phyloP scores from a whole-genome alignment of 345 rosid species.

The Corymbia maculata region DNA sequence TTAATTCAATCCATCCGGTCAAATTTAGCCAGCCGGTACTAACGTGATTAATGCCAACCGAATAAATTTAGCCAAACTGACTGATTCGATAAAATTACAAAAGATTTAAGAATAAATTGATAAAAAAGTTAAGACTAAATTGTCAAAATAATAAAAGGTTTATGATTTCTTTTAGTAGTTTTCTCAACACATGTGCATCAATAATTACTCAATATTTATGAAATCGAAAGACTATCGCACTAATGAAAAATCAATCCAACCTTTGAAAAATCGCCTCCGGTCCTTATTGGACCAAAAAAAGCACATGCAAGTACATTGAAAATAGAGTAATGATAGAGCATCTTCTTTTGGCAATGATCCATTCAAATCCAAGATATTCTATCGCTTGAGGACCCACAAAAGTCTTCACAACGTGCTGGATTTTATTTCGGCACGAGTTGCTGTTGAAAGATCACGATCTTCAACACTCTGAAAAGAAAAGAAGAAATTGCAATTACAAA shows the following conservation, averaged over 20 bases:
- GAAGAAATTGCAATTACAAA: not conserved
- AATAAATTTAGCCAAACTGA: no score
- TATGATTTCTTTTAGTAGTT: no score
- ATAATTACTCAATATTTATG: not conserved
- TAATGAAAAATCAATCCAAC: not conserved
- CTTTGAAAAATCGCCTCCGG: not conserved
- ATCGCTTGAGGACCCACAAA: not conserved
- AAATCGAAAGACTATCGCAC: not conserved
- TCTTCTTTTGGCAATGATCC: fast-evolving
- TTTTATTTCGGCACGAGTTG: not conserved
- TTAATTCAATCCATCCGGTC: no score
- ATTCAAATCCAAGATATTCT: not conserved
- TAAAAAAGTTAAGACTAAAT: no score
- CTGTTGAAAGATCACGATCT: not conserved
- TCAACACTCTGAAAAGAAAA: not conserved
- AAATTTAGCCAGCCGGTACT: no score
- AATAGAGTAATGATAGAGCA: not conserved
- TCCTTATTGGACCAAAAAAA: not conserved
- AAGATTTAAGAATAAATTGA: no score
- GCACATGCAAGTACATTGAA: fast-evolving
- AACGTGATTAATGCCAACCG: no score
- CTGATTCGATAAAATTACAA: no score
- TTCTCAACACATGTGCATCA: not conserved
- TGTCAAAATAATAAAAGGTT: no score
- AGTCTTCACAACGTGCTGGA: not conserved